Conservation (phyloP, 768 basidiomycete genomes). For the Russula compacta region DNA sequence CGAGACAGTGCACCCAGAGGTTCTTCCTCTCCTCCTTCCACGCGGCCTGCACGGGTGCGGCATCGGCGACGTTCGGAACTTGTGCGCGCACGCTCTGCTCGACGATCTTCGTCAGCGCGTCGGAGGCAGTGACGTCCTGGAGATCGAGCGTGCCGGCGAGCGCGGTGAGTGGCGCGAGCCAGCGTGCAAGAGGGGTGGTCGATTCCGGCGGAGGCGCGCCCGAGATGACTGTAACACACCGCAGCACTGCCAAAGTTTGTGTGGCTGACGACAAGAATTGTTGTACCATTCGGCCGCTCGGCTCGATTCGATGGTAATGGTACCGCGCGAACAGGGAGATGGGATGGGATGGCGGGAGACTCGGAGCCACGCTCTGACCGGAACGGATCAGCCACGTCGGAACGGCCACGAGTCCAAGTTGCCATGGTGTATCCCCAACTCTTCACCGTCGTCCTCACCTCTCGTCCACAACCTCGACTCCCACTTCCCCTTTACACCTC, state of each 20-base stretch:
- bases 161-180: constrained; percentile 60
- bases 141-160: constrained; percentile 42
- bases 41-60: constrained; percentile 21
- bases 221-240: constrained; percentile 45
- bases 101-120: constrained; percentile 25
- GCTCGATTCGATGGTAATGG: not conserved
- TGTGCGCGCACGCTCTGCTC: constrained; percentile 16
- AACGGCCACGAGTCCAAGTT: too few relatives aligned
- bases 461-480: too few relatives aligned
- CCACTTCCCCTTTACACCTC: too few relatives aligned
- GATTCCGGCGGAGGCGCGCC: constrained; percentile 24
- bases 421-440: too few relatives aligned
- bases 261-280: constrained; percentile 80
- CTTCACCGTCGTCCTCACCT: too few relatives aligned
- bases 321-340: not conserved
- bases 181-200: constrained; percentile 42
- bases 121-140: constrained; percentile 27
- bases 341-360: too few relatives aligned
- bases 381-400: too few relatives aligned
- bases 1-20: constrained; percentile 50
- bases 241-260: constrained; percentile 40
- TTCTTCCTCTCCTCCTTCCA: constrained; percentile 29
- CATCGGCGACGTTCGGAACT: constrained; percentile 16
- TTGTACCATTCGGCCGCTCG: not conserved
- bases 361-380: too few relatives aligned